These are phyloP conservation scores for Poterioochromonas sp. DNA, from an alignment of 352 stramenopile genomes.

Conservation along the genomic window DNA sequence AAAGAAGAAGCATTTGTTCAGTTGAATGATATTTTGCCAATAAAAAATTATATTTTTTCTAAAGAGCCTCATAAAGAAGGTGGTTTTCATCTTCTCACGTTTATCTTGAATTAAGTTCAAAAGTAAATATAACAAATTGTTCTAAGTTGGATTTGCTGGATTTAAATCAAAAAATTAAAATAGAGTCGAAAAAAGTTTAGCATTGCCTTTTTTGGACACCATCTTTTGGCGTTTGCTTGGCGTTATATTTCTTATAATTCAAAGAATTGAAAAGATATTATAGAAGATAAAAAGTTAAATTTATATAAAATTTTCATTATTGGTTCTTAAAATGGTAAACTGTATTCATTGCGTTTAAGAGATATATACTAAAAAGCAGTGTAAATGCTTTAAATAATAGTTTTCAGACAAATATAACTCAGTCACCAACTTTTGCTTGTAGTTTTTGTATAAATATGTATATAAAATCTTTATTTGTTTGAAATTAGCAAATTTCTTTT, in stretches of 20 bases:
- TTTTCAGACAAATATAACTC: constrained; percentile 17
- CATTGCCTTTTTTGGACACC: constrained; percentile 11
- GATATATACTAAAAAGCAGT: constrained; percentile 27
- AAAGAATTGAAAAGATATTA: constrained; percentile 19
- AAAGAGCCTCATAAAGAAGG: constrained; percentile 13
- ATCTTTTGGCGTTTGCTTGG: constrained; percentile 11
- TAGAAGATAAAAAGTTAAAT: constrained; percentile 19
- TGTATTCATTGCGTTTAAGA: constrained; percentile 15
- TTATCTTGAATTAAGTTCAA: constrained; percentile 18
- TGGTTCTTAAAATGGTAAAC: constrained; percentile 15
- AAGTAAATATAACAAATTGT: constrained; percentile 19
- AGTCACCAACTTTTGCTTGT: constrained; percentile 13
- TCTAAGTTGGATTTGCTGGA: constrained; percentile 13
- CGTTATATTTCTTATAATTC: constrained; percentile 18
- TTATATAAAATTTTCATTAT: constrained; percentile 20
- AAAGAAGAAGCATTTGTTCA: constrained; percentile 15
- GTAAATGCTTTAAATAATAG: constrained; percentile 32
- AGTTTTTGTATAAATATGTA: constrained; percentile 19
- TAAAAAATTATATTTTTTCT: constrained; percentile 20
- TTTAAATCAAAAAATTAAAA: constrained; percentile 20
- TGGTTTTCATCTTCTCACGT: constrained; percentile 13
- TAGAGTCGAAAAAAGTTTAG: constrained; percentile 15
- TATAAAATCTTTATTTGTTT: constrained; percentile 19
- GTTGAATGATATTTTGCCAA: constrained; percentile 15
- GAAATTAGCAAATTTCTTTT: constrained; percentile 18